Evolutionary conservation across 805 yeast species (phyloP), one percentile per base, ranked within the genome.

Genomic region (Kodamaea fukazawae): DNA sequence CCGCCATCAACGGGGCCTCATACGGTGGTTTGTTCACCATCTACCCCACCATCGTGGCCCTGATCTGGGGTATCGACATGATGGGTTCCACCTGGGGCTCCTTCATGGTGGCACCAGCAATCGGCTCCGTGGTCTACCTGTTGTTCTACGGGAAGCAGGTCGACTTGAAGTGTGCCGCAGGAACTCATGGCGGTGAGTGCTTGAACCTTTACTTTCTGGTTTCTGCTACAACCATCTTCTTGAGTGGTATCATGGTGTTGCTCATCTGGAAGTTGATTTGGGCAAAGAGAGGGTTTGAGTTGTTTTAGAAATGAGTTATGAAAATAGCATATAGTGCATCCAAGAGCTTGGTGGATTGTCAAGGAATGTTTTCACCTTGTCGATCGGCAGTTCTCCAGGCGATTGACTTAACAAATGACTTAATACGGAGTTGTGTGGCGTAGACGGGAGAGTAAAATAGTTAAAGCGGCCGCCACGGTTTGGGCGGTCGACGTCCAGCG

Each of bases 21-120:
- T 87, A 91, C 54, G 96, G 98, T 23, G 86, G 90, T 0, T 56
- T 86, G 3, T 91, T 87, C 65, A 89, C 98, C 0, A 63, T 87
- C 4, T 86, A 80, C 50, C 98, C 99, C 3, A 84, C 96, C 0
- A 71, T 89, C 10, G 78, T 89, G 11, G 83, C 95, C 1, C 70
- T 82, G 3, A 78, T 86, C 2, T 93, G 96, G 89, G 97, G 97
- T 0, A 74, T 85, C 15, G 89, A 85, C 31, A 75, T 86, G 25
- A 79, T 91, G 61, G 98, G 97, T 0, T 85, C 96, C 2, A 85
- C 91, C 2, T 91, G 96, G 87, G 97, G 97, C 2, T 68, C 84
- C 17, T 86, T 88, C 57, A 83, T 88, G 75, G 72, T 86, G 26
- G 93, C 95, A 0, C 96, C 96, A 2, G 96, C 96, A 0, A 47